Conservation (phyloP, 805 yeast species). For the Wickerhamiella australiensis region DNA sequence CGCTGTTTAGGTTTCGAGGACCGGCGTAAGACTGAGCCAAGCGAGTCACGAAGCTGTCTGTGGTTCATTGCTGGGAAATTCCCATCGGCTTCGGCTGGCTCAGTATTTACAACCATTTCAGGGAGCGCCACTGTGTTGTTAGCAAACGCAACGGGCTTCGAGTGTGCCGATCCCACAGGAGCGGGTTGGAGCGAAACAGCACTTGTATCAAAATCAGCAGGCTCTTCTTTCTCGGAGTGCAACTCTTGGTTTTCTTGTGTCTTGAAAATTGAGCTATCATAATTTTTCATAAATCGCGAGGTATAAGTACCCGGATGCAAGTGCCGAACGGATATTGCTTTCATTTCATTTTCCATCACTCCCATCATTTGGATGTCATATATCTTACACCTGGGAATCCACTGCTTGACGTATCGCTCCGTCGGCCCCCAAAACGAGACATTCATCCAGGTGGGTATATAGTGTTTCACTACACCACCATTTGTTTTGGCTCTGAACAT, state of each 20-base stretch:
- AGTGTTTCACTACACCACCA: constrained; percentile 33
- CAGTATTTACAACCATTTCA: not conserved
- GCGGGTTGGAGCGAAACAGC: not conserved
- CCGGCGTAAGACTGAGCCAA: not conserved
- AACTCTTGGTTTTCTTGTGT: constrained; percentile 14
- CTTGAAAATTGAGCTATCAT: constrained; percentile 49
- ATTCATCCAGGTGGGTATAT: constrained; percentile 93
- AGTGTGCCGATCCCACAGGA: not conserved
- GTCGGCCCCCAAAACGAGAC: constrained; percentile 76
- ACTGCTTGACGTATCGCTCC: constrained; percentile 34
- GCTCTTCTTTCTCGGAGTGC: not conserved
- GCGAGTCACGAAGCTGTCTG: not conserved
- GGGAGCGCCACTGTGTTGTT: not conserved
- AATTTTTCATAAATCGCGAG: constrained; percentile 38
- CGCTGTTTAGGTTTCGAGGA: not conserved
- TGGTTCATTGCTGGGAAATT: not conserved
- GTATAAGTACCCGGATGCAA: constrained; percentile 30
- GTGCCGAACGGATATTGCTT: constrained; percentile 53
- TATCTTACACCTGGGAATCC: constrained; percentile 92
- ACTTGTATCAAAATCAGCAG: not conserved
- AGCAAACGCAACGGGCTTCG: not conserved
- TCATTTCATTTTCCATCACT: constrained; percentile 78
- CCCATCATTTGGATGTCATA: constrained; percentile 98
- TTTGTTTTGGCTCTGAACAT: constrained; percentile 47
- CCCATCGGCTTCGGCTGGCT: not conserved